Base-by-base conservation (phyloP, 2,329 filamentous ascomycete species). In the Nothophoma quercina region DNA sequence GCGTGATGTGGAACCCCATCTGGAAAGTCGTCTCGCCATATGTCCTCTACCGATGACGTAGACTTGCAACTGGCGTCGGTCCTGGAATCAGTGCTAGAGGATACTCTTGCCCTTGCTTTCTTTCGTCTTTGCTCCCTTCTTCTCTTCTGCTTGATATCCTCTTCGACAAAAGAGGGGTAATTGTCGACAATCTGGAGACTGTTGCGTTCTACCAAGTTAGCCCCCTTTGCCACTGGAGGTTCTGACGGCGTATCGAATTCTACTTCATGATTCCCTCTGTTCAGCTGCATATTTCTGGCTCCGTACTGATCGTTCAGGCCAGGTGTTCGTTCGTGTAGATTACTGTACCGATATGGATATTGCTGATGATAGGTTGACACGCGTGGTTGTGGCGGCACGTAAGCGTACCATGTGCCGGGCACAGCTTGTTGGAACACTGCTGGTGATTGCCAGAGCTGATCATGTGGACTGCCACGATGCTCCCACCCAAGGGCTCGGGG, bases 141-240 rank as follows among this genome's bases (percentile, higher is more conserved):
- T 25, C 7, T 53, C 13, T 51, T 51, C 6, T 62, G 40, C 2
- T 22, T 40, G 22, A 13, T 13, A 2, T 29, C 47, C 38, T 63
- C 47, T 7, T 60, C 42, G 7, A 68, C 42, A 4, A 64, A 46
- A 7, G 47, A 41, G 5, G 65, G 64, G 16, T 62, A 61, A 13
- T 65, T 54, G 7, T 67, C 64, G 16, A 60, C 59, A 2, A 67
- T 58, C 23, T 61, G 50, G 34, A 69, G 57, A 29, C 55, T 65
- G 34, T 70, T 63, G 5, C 55, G 52, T n/a, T 53, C 46, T 10
- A 33, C 18, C 6, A 23, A 18, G 4, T 22, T 12, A 3, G 34
- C 30, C 6, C 32, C n/a, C 7, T 7, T 15, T 2, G 6, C 5
- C 9, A 19, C 5, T 12, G 12, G 38, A 29, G 12, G 5, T 9